phyloP scores from a whole-genome alignment of 176 grass and related monocot genomes.

The Hyparrhenia diplandra region DNA sequence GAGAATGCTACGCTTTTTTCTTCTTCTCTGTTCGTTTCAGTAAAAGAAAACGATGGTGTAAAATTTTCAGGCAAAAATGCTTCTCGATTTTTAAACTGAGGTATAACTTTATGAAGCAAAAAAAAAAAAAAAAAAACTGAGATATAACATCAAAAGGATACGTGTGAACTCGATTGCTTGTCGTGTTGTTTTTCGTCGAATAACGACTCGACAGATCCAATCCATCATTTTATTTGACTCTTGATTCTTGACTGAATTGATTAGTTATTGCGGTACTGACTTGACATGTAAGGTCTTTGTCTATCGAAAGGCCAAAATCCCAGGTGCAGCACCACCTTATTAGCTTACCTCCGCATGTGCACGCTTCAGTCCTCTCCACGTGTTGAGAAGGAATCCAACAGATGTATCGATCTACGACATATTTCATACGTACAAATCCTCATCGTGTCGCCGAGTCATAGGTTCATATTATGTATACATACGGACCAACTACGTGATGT shows the following conservation, averaged over 20 bases:
- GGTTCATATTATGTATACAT: neutral
- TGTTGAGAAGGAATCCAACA: neutral
- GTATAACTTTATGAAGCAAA: too few relatives aligned
- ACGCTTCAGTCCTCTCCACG: neutral
- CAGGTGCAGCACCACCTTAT: neutral
- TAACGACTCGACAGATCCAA: constrained; percentile 4
- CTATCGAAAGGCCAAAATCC: constrained; percentile 27
- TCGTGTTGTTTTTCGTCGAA: constrained; percentile 13
- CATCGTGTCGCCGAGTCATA: neutral
- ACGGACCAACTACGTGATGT: neutral
- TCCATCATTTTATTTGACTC: neutral
- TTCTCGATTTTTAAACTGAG: too few relatives aligned
- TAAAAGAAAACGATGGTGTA: too few relatives aligned
- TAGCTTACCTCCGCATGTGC: neutral
- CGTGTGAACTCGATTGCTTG: neutral
- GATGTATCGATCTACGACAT: too few relatives aligned
- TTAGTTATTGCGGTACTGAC: neutral
- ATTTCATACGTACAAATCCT: neutral
- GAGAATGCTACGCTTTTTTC: too few relatives aligned
- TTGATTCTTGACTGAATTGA: constrained; percentile 21
- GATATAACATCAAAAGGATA: too few relatives aligned
- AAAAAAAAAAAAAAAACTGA: too few relatives aligned
- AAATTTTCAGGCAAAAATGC: too few relatives aligned
- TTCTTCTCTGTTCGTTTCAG: too few relatives aligned
- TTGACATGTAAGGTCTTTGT: constrained; percentile 28